Percentiles rank a stretch among this genome's conserved stretches.
phyloP scores from a whole-genome alignment of 805 yeast genomes.

The Candida hungchunana region DNA sequence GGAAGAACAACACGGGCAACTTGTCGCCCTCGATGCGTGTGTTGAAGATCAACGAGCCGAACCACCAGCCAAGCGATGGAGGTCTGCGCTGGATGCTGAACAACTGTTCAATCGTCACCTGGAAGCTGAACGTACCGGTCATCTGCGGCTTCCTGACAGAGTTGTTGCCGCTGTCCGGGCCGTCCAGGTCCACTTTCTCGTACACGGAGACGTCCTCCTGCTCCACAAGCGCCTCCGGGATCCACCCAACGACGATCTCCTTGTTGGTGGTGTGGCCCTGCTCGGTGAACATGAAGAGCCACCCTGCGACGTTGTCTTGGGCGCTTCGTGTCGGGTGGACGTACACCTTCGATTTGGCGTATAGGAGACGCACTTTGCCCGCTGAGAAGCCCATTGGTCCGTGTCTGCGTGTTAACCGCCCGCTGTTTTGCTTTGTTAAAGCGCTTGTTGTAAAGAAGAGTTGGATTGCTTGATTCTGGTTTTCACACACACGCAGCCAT shows the following conservation, averaged over 20 bases:
- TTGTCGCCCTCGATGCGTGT: constrained; percentile 55
- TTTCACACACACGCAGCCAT: no score
- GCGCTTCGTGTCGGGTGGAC: constrained; percentile 77
- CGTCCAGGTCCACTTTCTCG: constrained; percentile 43
- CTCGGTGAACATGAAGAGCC: constrained; percentile 59
- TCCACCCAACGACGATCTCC: constrained; percentile 63
- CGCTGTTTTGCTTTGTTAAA: no score
- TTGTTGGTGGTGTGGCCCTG: constrained; percentile 40
- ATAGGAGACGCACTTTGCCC: constrained; percentile 29
- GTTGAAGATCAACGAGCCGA: constrained; percentile 78
- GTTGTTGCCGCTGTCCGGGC: constrained; percentile 15
- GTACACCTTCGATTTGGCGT: constrained; percentile 65
- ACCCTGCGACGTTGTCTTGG: constrained; percentile 78
- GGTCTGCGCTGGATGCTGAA: constrained; percentile 81
- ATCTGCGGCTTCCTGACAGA: constrained; percentile 49
- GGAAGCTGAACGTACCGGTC: constrained; percentile 61
- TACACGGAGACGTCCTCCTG: constrained; percentile 44
- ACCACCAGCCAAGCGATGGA: constrained; percentile 88
- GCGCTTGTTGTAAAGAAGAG: no score
- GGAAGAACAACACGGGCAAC: constrained; percentile 85
- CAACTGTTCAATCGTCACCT: constrained; percentile 51
- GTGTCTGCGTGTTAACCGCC: constrained; percentile 1
- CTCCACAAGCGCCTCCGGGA: constrained; percentile 52
- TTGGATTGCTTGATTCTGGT: no score
- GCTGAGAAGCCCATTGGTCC: constrained; percentile 12